Evolutionary conservation across 2,329 filamentous ascomycete genomes (phyloP).

Genomic region (Fusarium odoratissimum): DNA sequence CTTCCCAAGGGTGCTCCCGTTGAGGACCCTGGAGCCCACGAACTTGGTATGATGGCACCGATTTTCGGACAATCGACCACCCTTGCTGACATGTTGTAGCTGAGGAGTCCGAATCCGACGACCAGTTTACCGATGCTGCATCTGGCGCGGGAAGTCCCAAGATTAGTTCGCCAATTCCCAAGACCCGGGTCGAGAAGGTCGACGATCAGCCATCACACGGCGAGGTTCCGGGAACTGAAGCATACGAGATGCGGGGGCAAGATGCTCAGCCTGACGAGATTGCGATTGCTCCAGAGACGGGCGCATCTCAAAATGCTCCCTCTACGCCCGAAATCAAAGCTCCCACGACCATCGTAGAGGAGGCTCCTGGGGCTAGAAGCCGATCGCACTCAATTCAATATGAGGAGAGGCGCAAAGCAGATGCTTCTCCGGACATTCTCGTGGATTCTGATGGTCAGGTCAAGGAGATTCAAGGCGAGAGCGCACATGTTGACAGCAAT

Average conservation of each 20-base stretch:
- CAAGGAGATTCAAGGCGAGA: slow-evolving; percentile 45
- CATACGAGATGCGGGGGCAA: slow-evolving; percentile 64
- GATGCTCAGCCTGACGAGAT: slow-evolving; percentile 73
- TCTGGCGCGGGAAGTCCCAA: slow-evolving; percentile 61
- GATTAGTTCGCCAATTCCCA: slow-evolving; percentile 65
- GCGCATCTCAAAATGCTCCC: slow-evolving; percentile 38
- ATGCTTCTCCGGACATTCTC: slow-evolving; percentile 66
- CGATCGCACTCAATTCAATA: slow-evolving; percentile 57
- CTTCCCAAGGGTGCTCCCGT: slow-evolving; percentile 49
- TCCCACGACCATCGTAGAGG: slow-evolving; percentile 66
- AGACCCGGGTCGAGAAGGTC: slow-evolving; percentile 68
- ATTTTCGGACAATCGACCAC: not conserved
- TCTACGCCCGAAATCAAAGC: slow-evolving; percentile 46
- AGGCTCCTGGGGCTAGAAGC: slow-evolving; percentile 58
- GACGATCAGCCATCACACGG: slow-evolving; percentile 65
- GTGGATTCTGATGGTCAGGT: slow-evolving; percentile 58
- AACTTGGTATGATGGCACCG: slow-evolving; percentile 60
- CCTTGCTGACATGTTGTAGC: slow-evolving; percentile 46
- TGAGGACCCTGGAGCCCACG: slow-evolving; percentile 69
- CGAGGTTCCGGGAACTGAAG: slow-evolving; percentile 70
- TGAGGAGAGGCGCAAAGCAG: slow-evolving; percentile 60
- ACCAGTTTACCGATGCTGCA: slow-evolving; percentile 76
- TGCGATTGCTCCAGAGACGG: slow-evolving; percentile 55
- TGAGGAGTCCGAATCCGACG: slow-evolving; percentile 73
- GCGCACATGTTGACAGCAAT: slow-evolving; percentile 29